phyloP scores from a whole-genome alignment of 768 basidiomycete species.

The Termitomyces sp. region DNA sequence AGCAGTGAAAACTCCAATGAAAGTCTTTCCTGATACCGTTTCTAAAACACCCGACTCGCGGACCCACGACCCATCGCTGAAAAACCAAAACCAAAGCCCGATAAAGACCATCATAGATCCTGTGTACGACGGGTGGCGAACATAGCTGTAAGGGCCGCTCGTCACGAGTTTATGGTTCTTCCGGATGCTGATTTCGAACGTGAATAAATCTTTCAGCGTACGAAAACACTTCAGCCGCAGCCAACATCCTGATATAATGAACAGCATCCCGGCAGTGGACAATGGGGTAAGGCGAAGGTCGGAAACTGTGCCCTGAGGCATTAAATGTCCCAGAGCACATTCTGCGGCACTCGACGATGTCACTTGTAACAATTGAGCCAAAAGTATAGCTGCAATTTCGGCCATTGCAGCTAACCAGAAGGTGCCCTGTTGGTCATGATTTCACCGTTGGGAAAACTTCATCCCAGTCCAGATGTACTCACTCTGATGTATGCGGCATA shows the following conservation, averaged over 20 bases:
- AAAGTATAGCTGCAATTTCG: background rate
- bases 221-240: slow-evolving; percentile 33
- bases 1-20: slow-evolving; percentile 9
- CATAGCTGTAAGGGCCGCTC: slow-evolving; percentile 29
- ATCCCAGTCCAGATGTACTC: background rate
- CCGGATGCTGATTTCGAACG: slow-evolving; percentile 34
- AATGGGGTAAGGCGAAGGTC: background rate
- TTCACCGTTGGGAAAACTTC: background rate
- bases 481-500: background rate
- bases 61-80: slow-evolving; percentile 32
- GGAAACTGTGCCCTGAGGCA: background rate
- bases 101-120: slow-evolving; percentile 23
- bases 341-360: background rate
- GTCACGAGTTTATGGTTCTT: slow-evolving; percentile 27
- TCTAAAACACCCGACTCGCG: slow-evolving; percentile 29
- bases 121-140: slow-evolving; percentile 34
- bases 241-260: background rate
- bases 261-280: background rate
- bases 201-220: slow-evolving; percentile 36
- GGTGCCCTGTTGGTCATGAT: background rate
- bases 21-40: slow-evolving; percentile 20
- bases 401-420: background rate
- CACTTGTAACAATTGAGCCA: background rate
- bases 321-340: background rate
- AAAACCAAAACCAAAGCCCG: slow-evolving; percentile 26